Evolutionary conservation across 495 filamentous ascomycete genomes (phyloP).

Genomic region (Xylaria cubensis): DNA sequence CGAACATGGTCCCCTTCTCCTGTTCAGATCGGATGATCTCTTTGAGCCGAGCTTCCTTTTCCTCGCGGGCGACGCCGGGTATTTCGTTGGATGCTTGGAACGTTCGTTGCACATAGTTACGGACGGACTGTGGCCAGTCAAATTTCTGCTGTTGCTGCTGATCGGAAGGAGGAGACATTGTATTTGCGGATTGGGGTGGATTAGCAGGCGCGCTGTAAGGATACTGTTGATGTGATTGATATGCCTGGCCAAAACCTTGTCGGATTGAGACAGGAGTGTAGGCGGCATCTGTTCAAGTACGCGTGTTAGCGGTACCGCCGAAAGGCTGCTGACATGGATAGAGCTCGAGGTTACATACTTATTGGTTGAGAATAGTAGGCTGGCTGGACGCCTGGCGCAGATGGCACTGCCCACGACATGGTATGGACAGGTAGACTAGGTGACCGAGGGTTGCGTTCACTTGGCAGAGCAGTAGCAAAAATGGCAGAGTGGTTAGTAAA

Average conservation of each 20-base stretch:
- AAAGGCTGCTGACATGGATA: background rate
- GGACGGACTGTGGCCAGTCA: constrained; percentile 78
- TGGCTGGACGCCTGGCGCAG: constrained; percentile 42
- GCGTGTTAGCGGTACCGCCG: constrained; percentile 36
- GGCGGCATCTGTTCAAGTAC: constrained; percentile 44
- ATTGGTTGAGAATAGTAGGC: constrained; percentile 41
- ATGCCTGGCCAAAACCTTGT: constrained; percentile 51
- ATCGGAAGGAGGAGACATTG: constrained; percentile 32
- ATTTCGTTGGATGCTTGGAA: constrained; percentile 76
- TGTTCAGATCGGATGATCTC: constrained; percentile 82
- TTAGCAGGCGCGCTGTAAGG: constrained; percentile 38
- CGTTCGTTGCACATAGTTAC: constrained; percentile 81
- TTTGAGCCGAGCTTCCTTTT: constrained; percentile 87
- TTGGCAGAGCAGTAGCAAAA: constrained; percentile 4
- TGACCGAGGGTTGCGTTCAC: background rate
- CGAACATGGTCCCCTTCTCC: constrained; percentile 68
- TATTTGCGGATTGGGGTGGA: constrained; percentile 36
- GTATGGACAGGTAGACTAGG: constrained; percentile 13
- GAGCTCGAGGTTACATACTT: constrained; percentile 33
- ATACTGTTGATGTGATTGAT: constrained; percentile 43
- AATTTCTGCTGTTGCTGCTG: constrained; percentile 62
- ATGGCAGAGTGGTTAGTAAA: constrained; percentile 28
- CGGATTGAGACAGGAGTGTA: constrained; percentile 60
- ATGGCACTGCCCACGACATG: constrained; percentile 45
- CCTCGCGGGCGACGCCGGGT: constrained; percentile 64